phyloP scores from a whole-genome alignment of 2,329 filamentous ascomycete genomes.

The Aspergillus thermomutatus region DNA sequence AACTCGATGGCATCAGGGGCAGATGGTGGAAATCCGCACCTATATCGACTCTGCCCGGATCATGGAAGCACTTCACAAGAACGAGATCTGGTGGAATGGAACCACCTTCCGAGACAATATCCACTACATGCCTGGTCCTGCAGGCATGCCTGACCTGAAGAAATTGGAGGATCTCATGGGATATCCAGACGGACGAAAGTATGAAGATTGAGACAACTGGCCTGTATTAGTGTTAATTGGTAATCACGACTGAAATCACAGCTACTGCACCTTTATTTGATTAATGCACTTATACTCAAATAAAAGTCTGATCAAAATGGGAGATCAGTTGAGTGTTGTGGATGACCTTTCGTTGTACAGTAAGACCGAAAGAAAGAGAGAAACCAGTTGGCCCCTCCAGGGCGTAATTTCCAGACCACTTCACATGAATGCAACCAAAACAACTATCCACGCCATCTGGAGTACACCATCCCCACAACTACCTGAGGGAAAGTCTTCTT shows the following conservation, averaged over 20 bases:
- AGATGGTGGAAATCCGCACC: conserved; percentile 34
- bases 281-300: background rate
- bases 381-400: background rate
- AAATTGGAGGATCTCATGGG: conserved; percentile 24
- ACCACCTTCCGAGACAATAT: conserved; percentile 26
- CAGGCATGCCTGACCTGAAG: conserved; percentile 29
- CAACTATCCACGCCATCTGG: background rate
- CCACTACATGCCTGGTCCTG: conserved; percentile 31
- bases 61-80: conserved; percentile 28
- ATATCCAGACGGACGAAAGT: conserved; percentile 27
- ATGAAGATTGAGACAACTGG: conserved; percentile 14
- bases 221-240: background rate
- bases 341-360: background rate
- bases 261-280: background rate
- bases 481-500: background rate
- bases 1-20: conserved; percentile 27
- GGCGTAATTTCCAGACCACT: background rate
- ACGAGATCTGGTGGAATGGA: conserved; percentile 34
- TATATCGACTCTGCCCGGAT: conserved; percentile 30
- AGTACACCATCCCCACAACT: background rate
- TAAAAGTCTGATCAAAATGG: background rate
- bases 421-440: background rate
- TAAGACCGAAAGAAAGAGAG: background rate
- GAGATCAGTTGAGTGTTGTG: background rate
- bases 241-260: background rate